Base-by-base conservation (phyloP, 108 stramenopile genomes). In the Seminavis robusta region DNA sequence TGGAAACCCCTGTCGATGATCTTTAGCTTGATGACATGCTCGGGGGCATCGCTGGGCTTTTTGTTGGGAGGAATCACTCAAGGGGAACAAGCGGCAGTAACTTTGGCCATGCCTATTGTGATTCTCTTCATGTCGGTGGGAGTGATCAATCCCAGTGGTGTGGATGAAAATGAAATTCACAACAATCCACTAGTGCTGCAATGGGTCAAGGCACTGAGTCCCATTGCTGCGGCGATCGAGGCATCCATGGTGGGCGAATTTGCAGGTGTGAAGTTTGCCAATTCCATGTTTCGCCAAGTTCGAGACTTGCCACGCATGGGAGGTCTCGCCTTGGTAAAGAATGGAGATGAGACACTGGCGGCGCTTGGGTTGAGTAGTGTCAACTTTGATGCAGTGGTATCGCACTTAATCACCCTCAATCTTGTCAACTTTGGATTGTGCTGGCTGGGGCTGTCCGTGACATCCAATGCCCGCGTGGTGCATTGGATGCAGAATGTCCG, bases 141-240 rank as follows among this genome's bases (percentile, higher is more conserved):
- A 9, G 50, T 83, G 26, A 89, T 94, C 41, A 91, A 91, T 49
- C 93, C 93, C n/a, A 83, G 80, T 47, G 93, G 93, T 3, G 80
- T 82, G 3, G 67, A 73, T 56, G 19, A 63, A 9, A 53, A 81
- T 3, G n/a, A n/a, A n/a, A n/a, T n/a, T n/a, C 63, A 64, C 0
- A 40, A 77, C 1, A 66, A 69, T 7, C 86, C 82, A n/a, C 47
- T 33, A 6, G 27, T 86, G 8, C 77, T 88, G 47, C 34, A 67
- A 10, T 55, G 54, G 30, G 42, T 90, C 16, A 74, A 77, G 56
- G n/a, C 56, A 23, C 15, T 74, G 11, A 79, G 73, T 19, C 92
- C 92, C 9, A 86, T 94, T 38, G 63, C 71, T 27, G 80, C 84
- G 73, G 86, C 92, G n/a, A 80, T 90, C 28, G 83, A 90, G 56